phyloP scores from a whole-genome alignment of 108 stramenopile genomes.

The Nitzschia sp. region DNA sequence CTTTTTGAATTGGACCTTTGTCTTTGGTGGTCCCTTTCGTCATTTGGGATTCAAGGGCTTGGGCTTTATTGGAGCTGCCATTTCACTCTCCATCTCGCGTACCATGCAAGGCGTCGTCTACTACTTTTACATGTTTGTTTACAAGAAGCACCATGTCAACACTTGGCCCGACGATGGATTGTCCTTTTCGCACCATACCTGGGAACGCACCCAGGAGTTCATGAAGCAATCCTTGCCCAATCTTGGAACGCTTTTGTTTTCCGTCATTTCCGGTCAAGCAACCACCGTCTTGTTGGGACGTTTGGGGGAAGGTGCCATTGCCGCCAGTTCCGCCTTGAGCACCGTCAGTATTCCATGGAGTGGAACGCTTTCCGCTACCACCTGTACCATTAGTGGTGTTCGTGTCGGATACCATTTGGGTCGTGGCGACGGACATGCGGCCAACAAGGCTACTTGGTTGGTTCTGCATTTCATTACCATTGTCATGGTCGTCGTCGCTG shows the following conservation, averaged over 20 bases:
- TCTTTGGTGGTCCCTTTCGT: slow-evolving; percentile 49
- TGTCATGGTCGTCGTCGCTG: slow-evolving; percentile 36
- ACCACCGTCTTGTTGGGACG: slow-evolving; percentile 47
- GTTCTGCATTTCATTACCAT: slow-evolving; percentile 46
- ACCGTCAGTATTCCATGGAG: slow-evolving; percentile 52
- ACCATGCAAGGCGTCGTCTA: slow-evolving; percentile 46
- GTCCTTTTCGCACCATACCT: slow-evolving; percentile 34
- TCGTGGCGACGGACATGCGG: slow-evolving; percentile 38
- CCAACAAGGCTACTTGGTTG: slow-evolving; percentile 35
- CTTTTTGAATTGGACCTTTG: slow-evolving; percentile 49
- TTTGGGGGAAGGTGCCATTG: slow-evolving; percentile 44
- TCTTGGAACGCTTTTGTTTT: slow-evolving; percentile 49
- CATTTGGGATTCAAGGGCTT: slow-evolving; percentile 39
- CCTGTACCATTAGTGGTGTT: slow-evolving; percentile 36
- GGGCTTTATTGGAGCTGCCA: slow-evolving; percentile 59
- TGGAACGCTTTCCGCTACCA: slow-evolving; percentile 44
- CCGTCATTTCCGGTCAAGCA: slow-evolving; percentile 35
- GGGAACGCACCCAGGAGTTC: slow-evolving; percentile 41
- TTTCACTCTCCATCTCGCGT: slow-evolving; percentile 44
- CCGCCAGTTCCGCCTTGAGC: slow-evolving; percentile 40
- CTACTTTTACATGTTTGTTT: slow-evolving; percentile 51
- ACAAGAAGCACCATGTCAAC: slow-evolving; percentile 39
- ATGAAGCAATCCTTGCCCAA: slow-evolving; percentile 54
- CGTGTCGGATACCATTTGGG: slow-evolving; percentile 55
- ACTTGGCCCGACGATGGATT: slow-evolving; percentile 48